These are phyloP conservation scores for Tripidium arundinaceum DNA, from an alignment of 202 grass and related monocot genomes.

Conservation along the genomic window DNA sequence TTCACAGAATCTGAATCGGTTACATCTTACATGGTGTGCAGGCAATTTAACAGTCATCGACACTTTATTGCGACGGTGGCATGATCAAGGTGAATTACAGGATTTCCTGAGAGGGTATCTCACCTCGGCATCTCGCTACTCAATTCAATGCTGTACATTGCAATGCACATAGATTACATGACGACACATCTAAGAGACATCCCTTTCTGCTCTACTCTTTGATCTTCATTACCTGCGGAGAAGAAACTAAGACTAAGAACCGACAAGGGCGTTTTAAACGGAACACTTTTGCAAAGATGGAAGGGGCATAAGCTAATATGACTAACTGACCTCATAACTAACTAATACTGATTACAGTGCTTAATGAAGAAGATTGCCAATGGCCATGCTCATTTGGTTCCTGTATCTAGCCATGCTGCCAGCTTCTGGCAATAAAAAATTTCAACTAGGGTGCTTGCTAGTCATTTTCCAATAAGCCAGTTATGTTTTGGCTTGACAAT, in stretches of 20 bases:
- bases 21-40: background rate
- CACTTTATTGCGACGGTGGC: constrained; percentile 28
- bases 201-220: constrained; percentile 78
- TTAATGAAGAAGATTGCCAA: background rate
- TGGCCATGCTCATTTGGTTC: background rate
- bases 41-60: constrained; percentile 12
- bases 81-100: constrained; percentile 25
- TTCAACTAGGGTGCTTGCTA: background rate
- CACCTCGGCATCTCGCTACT: constrained; percentile 8
- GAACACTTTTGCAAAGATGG: background rate
- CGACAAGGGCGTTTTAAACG: background rate
- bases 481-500: background rate
- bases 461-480: background rate
- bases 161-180: constrained; percentile 45
- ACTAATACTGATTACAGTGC: background rate
- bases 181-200: constrained; percentile 50
- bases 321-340: background rate
- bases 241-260: background rate
- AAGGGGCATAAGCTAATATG: background rate
- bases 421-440: background rate
- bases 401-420: background rate
- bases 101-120: constrained; percentile 17
- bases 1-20: background rate
- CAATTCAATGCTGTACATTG: constrained; percentile 44
- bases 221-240: constrained; percentile 67